Evolutionary conservation across 2,329 filamentous ascomycete species (phyloP).

Genomic region (Pseudophaeomoniella oleicola): DNA sequence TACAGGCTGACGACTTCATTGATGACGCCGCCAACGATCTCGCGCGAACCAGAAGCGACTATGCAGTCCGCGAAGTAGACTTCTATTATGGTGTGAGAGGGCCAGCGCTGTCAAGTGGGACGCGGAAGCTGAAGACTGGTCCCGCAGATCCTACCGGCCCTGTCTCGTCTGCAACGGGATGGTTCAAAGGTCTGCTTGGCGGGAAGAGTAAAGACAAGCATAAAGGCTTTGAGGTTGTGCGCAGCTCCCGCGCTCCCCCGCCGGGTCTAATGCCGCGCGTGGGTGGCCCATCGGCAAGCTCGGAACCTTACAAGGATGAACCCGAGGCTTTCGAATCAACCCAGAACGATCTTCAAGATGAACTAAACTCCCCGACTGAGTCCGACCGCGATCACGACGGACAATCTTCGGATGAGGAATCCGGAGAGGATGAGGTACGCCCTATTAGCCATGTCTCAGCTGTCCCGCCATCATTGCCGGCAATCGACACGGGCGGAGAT

Average conservation of each 20-base stretch:
- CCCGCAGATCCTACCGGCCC: conserved; percentile 89
- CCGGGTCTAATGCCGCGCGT: conserved; percentile 44
- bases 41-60: conserved; percentile 56
- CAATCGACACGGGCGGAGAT: conserved; percentile 42
- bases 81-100: conserved; percentile 93
- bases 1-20: conserved; percentile 23
- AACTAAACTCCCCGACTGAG: conserved; percentile 1
- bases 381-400: neutral
- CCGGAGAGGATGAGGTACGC: conserved; percentile 7
- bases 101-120: conserved; percentile 70
- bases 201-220: conserved; percentile 86
- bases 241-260: conserved; percentile 74
- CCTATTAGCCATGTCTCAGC: conserved; percentile 22
- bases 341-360: neutral
- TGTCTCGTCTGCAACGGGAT: conserved; percentile 75
- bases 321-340: conserved; percentile 19
- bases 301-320: conserved; percentile 49
- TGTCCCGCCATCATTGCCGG: conserved; percentile 41
- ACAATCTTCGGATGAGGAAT: neutral
- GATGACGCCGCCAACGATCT: conserved; percentile 27
- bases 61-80: conserved; percentile 86
- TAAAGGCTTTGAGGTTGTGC: conserved; percentile 93
- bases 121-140: conserved; percentile 77
- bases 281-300: conserved; percentile 29
- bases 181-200: conserved; percentile 66